These are phyloP conservation scores for Paramecium caudatum DNA, from an alignment of 73 alveolate genomes.

Conservation along the genomic window DNA sequence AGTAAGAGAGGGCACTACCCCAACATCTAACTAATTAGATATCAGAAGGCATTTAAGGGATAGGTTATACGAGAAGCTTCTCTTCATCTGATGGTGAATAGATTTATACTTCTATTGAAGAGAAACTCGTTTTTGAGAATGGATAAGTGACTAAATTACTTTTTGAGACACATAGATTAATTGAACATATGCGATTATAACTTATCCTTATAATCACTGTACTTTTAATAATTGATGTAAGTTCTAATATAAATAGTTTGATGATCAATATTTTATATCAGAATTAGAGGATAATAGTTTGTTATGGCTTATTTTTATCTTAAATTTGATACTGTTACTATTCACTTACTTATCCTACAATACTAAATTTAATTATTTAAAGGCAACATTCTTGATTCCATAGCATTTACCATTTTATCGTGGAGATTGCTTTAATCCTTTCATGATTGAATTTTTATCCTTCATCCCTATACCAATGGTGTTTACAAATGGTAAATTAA, in stretches of 20 bases:
- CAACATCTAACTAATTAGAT: not conserved
- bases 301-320: not conserved
- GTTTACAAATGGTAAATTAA: not conserved
- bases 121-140: slow-evolving; percentile 1
- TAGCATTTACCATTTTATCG: not conserved
- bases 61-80: not conserved
- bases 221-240: not conserved
- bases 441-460: not conserved
- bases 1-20: no score
- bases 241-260: slow-evolving; percentile 1
- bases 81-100: not conserved
- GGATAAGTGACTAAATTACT: not conserved
- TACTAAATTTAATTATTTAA: not conserved
- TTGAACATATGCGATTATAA: slow-evolving; percentile 33
- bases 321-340: not conserved
- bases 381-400: slow-evolving; percentile 1
- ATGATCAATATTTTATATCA: slow-evolving; percentile 22
- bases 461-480: slow-evolving; percentile 10
- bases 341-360: not conserved
- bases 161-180: slow-evolving; percentile 32
- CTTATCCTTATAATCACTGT: not conserved
- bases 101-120: not conserved
- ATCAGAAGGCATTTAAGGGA: not conserved
- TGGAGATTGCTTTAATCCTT: not conserved
- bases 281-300: not conserved